These are phyloP conservation scores for Barnettozyma siamensis DNA, from an alignment of 805 yeast genomes.

Conservation along the genomic window DNA sequence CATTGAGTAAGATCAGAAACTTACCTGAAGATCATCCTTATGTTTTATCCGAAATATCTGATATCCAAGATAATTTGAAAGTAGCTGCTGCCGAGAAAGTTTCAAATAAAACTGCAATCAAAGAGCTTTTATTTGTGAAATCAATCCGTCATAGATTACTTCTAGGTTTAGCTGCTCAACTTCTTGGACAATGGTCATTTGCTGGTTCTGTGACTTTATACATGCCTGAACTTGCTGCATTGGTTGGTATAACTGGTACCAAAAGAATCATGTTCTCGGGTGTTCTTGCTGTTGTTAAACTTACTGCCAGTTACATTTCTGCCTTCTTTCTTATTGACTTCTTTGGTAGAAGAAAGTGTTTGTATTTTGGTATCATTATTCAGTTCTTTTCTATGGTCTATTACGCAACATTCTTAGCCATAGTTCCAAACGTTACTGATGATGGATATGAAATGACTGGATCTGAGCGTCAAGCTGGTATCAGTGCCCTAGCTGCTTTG, in stretches of 20 bases:
- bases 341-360: constrained; percentile 45
- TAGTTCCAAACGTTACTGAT: constrained; percentile 39
- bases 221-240: constrained; percentile 45
- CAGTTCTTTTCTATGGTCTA: constrained; percentile 40
- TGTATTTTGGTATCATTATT: constrained; percentile 42
- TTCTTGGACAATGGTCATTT: constrained; percentile 56
- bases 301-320: constrained; percentile 39
- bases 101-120: constrained; percentile 24
- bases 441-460: constrained; percentile 27
- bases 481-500: constrained; percentile 45
- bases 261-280: constrained; percentile 43
- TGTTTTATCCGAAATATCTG: constrained; percentile 44
- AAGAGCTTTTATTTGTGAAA: constrained; percentile 31
- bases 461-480: constrained; percentile 33
- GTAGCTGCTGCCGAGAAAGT: constrained; percentile 28
- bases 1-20: constrained; percentile 39
- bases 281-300: constrained; percentile 48
- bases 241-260: constrained; percentile 39
- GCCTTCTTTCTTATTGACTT: constrained; percentile 51
- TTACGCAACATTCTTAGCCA: constrained; percentile 40
- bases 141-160: constrained; percentile 42
- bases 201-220: constrained; percentile 52
- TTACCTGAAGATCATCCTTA: constrained; percentile 43
- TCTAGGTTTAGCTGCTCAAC: constrained; percentile 37
- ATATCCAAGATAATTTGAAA: constrained; percentile 36